phyloP scores from a whole-genome alignment of 768 basidiomycete genomes.

The Leccinum broughii region DNA sequence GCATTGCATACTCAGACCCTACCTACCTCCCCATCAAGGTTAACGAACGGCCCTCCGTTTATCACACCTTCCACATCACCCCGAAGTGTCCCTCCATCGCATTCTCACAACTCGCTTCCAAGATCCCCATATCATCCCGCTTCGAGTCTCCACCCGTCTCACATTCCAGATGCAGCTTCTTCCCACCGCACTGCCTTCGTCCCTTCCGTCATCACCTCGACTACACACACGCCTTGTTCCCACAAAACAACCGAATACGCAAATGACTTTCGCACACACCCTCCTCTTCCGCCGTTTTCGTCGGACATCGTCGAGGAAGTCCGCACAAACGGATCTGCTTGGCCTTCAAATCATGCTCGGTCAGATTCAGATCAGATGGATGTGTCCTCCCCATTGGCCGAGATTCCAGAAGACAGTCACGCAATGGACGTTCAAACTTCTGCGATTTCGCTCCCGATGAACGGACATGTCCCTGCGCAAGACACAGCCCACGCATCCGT shows the following conservation, averaged over 20 bases:
- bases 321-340: constrained; percentile 25
- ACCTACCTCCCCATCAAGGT: constrained; percentile 39
- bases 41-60: constrained; percentile 37
- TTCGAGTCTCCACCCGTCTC: constrained; percentile 38
- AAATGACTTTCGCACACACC: constrained; percentile 34
- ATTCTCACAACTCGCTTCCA: constrained; percentile 47
- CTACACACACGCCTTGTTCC: constrained; percentile 32
- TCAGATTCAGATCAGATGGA: constrained; percentile 53
- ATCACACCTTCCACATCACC: constrained; percentile 43
- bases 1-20: constrained; percentile 45
- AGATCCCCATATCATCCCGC: constrained; percentile 40
- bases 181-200: constrained; percentile 58
- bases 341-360: constrained; percentile 33
- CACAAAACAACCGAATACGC: constrained; percentile 37
- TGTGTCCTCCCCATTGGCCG: constrained; percentile 47
- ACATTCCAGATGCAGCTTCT: constrained; percentile 48
- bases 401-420: constrained; percentile 42
- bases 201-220: constrained; percentile 37
- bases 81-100: constrained; percentile 47
- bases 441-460: constrained; percentile 45
- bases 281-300: constrained; percentile 33
- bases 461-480: constrained; percentile 38
- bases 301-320: constrained; percentile 32
- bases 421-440: constrained; percentile 52
- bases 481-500: constrained; percentile 42